Evolutionary conservation across 2,329 filamentous ascomycete genomes (phyloP).

Genomic region (Helotiales sp.): DNA sequence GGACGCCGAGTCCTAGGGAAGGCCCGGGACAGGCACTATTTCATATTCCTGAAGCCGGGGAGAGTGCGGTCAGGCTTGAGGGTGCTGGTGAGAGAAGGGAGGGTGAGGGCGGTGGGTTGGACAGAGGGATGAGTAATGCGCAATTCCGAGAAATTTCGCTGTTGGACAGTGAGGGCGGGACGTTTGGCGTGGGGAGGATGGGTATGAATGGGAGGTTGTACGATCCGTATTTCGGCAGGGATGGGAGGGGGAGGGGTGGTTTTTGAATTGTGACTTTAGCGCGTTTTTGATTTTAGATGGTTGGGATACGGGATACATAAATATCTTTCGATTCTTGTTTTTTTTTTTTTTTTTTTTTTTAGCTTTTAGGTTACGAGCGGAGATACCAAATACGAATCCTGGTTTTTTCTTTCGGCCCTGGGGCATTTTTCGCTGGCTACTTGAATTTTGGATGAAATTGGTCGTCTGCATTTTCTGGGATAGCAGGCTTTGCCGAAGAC

Average conservation of each 20-base stretch:
- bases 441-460: too few relatives aligned
- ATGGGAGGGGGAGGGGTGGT: not conserved
- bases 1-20: slow-evolving; percentile 8
- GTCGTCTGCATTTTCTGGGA: too few relatives aligned
- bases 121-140: slow-evolving; percentile 22
- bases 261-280: not conserved
- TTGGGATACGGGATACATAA: not conserved
- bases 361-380: not conserved
- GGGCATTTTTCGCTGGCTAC: too few relatives aligned
- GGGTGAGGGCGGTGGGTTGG: not conserved
- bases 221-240: not conserved
- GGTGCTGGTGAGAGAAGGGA: not conserved
- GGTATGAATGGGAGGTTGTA: not conserved
- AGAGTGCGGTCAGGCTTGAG: slow-evolving; percentile 30
- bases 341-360: too few relatives aligned
- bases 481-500: too few relatives aligned
- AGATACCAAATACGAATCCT: not conserved
- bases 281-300: not conserved
- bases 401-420: not conserved
- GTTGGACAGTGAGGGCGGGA: slow-evolving; percentile 6
- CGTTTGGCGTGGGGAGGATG: not conserved
- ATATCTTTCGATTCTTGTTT: not conserved
- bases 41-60: slow-evolving; percentile 34
- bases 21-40: slow-evolving; percentile 19
- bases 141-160: slow-evolving; percentile 28